These are phyloP conservation scores for Globisporangium takayamanum DNA, from an alignment of 352 stramenopile genomes.

Conservation along the genomic window DNA sequence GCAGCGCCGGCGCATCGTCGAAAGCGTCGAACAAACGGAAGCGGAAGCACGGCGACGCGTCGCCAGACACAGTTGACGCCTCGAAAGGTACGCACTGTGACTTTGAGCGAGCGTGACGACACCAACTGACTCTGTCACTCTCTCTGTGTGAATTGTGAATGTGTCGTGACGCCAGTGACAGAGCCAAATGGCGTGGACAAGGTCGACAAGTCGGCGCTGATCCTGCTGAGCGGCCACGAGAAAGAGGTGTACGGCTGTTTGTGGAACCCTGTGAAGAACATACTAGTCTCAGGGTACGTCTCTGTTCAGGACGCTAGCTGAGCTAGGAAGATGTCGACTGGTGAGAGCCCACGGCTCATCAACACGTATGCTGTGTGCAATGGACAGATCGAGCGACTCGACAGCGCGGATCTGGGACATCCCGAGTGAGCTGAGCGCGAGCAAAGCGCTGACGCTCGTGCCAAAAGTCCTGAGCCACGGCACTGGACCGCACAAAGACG, in stretches of 20 bases:
- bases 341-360: no score
- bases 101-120: neutral
- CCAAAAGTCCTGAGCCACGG: slow-evolving; percentile 72
- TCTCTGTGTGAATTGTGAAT: neutral
- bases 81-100: slow-evolving; percentile 40
- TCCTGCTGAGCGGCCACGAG: slow-evolving; percentile 75
- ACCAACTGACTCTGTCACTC: slow-evolving; percentile 6
- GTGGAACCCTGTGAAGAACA: slow-evolving; percentile 94
- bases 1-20: slow-evolving; percentile 21
- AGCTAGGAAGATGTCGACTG: neutral
- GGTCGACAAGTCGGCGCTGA: slow-evolving; percentile 46
- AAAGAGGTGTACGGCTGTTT: slow-evolving; percentile 93
- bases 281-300: slow-evolving; percentile 90
- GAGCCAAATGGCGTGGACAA: slow-evolving; percentile 67
- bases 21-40: slow-evolving; percentile 82
- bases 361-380: no score
- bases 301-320: neutral
- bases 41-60: slow-evolving; percentile 59
- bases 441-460: slow-evolving; percentile 26
- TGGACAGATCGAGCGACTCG: slow-evolving; percentile 85
- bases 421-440: slow-evolving; percentile 43
- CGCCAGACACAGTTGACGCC: slow-evolving; percentile 54
- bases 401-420: slow-evolving; percentile 93
- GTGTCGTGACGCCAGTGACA: slow-evolving; percentile 14
- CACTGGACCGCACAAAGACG: slow-evolving; percentile 93